Conservation (phyloP, 2,329 filamentous ascomycete species). For the Trichoderma arundinaceum region DNA sequence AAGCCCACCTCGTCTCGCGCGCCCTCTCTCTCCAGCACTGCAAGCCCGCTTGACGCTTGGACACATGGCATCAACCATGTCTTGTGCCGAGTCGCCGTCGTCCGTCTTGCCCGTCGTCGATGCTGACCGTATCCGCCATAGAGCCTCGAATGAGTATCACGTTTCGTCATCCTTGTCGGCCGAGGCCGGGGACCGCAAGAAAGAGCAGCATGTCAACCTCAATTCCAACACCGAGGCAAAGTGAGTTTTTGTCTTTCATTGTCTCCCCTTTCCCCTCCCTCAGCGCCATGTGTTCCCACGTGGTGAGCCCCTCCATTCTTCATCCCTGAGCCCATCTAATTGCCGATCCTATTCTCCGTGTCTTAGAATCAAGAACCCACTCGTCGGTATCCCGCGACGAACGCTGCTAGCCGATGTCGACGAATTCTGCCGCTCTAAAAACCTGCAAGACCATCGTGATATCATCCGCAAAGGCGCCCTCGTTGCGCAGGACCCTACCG, state of each 20-base stretch:
- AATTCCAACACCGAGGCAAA: slow-evolving; percentile 55
- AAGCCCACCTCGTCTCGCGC: background rate
- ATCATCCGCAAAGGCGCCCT: slow-evolving; percentile 73
- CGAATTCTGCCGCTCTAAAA: slow-evolving; percentile 65
- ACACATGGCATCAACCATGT: background rate
- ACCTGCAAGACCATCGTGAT: slow-evolving; percentile 61
- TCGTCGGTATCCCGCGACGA: slow-evolving; percentile 59
- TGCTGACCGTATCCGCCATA: slow-evolving; percentile 30
- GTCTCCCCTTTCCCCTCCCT: background rate
- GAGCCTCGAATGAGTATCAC: slow-evolving; percentile 39
- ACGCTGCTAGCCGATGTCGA: slow-evolving; percentile 61
- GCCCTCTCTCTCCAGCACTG: no score
- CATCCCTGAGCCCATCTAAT: slow-evolving; percentile 20
- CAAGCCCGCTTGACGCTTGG: no score
- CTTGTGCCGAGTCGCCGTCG: background rate
- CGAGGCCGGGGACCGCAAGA: slow-evolving; percentile 45
- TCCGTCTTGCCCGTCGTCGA: background rate
- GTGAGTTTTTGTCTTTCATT: slow-evolving; percentile 41
- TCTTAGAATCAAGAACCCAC: slow-evolving; percentile 50
- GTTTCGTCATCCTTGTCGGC: slow-evolving; percentile 42
- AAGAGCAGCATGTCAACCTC: slow-evolving; percentile 49
- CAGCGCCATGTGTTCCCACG: slow-evolving; percentile 24
- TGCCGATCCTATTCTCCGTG: slow-evolving; percentile 12
- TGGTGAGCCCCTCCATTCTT: slow-evolving; percentile 26
- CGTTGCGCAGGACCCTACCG: slow-evolving; percentile 71